Evolutionary conservation across 2,329 filamentous ascomycete genomes (phyloP), one percentile per base, ranked within the genome.

Genomic region (Tolypocladium ovalisporum): DNA sequence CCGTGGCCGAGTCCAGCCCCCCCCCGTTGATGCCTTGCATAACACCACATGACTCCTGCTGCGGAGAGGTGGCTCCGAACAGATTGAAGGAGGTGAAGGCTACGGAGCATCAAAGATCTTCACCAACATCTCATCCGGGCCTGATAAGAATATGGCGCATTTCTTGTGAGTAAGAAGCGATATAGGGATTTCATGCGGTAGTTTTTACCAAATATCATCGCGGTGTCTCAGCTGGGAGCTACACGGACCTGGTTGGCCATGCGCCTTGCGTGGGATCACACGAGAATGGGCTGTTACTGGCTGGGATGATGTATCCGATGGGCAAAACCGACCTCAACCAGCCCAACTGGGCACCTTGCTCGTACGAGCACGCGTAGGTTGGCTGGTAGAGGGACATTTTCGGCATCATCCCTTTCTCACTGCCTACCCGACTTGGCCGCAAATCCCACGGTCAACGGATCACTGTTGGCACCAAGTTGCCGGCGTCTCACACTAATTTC

Each of bases 11-110:
- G 52, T 52, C 57, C 53, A 49, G 54, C 57, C 59, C 44, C 57
- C 59, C 44, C 42, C 55, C 57, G 59, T 57, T 58, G 55, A 62
- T 61, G 59, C 57, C 54, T 59, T 61, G 60, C 60, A 61, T 61
- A 27, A 24, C 17, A 22, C 27, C 54, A 44, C 39, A 47, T 34
- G 54, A 34, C 29, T 19, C 47, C 19, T 22, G 19, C 29, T 22
- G 29, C 3, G 47, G 32, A 27, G 47, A 32, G 15, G 17, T 51
- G 47, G 47, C 47, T 52, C n/a, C 47, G 29, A 35, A 22, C 47
- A 34, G 27, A n/a, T 22, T 29, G 4, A 17, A 22, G n/a, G 19
- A 17, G 24, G 6, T 9, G 12, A 34, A 9, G 29, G 17, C 19
- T 19, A 29, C 29, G 17, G 47, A 34, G 9, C 17, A 27, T 19